These are phyloP conservation scores for Piloderma croceum DNA, from an alignment of 768 basidiomycete genomes.

Conservation along the genomic window DNA sequence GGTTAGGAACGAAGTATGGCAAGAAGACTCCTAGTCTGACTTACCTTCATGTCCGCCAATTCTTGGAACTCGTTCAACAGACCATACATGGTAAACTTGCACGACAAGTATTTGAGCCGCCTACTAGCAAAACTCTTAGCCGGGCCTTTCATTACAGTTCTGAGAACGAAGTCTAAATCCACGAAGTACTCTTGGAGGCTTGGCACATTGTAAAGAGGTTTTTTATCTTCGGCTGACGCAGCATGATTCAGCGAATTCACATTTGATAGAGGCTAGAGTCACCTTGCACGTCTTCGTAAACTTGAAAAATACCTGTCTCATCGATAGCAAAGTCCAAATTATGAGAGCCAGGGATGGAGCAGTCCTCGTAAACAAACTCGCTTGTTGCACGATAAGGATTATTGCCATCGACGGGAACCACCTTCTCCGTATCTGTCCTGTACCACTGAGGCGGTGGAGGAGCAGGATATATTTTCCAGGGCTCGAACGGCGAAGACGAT, in stretches of 20 bases:
- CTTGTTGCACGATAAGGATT: slow-evolving; percentile 23
- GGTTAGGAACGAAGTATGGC: neutral
- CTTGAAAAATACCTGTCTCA: slow-evolving; percentile 85
- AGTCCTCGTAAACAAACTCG: slow-evolving; percentile 69
- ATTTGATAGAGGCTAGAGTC: slow-evolving; percentile 2
- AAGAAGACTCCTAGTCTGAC: slow-evolving; percentile 13
- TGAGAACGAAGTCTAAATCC: slow-evolving; percentile 87
- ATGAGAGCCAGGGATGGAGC: slow-evolving; percentile 63
- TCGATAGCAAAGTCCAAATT: slow-evolving; percentile 70
- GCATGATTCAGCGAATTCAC: neutral
- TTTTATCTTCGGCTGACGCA: slow-evolving; percentile 28
- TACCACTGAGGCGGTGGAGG: slow-evolving; percentile 98
- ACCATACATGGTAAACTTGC: slow-evolving; percentile 92
- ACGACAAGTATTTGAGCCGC: slow-evolving; percentile 81
- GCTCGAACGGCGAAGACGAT: slow-evolving; percentile 32
- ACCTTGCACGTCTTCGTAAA: slow-evolving; percentile 51
- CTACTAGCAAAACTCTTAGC: slow-evolving; percentile 94
- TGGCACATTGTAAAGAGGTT: slow-evolving; percentile 73
- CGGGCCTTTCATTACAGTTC: slow-evolving; percentile 90
- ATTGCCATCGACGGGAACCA: slow-evolving; percentile 38
- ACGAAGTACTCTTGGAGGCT: slow-evolving; percentile 91
- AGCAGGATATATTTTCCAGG: slow-evolving; percentile 88
- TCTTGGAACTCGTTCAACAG: slow-evolving; percentile 93
- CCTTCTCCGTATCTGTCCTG: slow-evolving; percentile 53
- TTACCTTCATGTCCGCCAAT: slow-evolving; percentile 91